phyloP scores from a whole-genome alignment of 2,329 filamentous ascomycete genomes.

The Acrodontium crateriforme region DNA sequence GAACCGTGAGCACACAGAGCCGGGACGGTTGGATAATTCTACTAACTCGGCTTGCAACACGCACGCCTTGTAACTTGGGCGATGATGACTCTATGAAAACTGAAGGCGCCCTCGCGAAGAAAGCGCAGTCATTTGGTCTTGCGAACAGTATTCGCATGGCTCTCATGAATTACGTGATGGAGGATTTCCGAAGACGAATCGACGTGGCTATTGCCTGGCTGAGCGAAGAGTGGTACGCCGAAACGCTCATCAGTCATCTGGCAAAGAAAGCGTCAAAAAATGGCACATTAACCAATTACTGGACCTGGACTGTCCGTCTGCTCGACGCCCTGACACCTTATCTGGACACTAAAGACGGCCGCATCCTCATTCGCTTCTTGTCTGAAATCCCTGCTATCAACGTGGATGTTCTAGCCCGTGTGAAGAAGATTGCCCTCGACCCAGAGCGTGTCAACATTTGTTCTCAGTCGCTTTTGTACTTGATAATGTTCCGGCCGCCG shows the following conservation, averaged over 20 bases:
- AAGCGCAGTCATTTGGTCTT: conserved; percentile 33
- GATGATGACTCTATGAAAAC: conserved; percentile 21
- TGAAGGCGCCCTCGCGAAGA: conserved; percentile 25
- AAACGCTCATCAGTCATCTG: conserved; percentile 55
- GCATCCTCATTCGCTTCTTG: conserved; percentile 71
- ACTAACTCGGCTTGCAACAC: conserved; percentile 70
- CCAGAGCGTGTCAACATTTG: conserved; percentile 48
- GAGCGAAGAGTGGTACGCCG: conserved; percentile 96
- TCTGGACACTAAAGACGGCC: conserved; percentile 76
- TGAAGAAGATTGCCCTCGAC: conserved; percentile 50
- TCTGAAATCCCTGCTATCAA: conserved; percentile 80
- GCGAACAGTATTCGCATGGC: conserved; percentile 62
- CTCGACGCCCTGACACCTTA: conserved; percentile 83
- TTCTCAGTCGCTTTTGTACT: conserved; percentile 44
- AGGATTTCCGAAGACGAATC: conserved; percentile 81
- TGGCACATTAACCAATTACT: conserved; percentile 11
- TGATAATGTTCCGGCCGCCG: conserved; percentile 46
- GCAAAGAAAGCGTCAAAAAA: conserved; percentile 1
- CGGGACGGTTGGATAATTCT: conserved; percentile 85
- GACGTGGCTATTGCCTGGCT: conserved; percentile 88
- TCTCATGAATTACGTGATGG: conserved; percentile 73
- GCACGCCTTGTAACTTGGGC: conserved; percentile 59
- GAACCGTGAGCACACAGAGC: conserved; percentile 67
- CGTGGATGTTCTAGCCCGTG: conserved; percentile 53
- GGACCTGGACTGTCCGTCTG: conserved; percentile 30